phyloP scores from a whole-genome alignment of 23 red algal species.

The Pyropia yezoensis region DNA sequence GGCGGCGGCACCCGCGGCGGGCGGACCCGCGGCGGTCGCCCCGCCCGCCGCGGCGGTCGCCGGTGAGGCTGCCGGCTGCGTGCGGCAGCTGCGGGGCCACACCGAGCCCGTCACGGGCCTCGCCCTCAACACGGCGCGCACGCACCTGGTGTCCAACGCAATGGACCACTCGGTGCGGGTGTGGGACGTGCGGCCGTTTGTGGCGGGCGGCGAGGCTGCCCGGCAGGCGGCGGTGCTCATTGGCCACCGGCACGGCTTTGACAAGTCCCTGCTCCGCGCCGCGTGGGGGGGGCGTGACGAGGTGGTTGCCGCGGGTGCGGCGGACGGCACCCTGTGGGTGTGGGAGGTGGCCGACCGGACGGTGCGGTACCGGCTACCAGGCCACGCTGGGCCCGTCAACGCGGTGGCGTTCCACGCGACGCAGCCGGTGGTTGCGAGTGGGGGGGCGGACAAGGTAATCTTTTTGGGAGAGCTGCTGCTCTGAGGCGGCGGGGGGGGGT shows the following conservation, averaged over 20 bases:
- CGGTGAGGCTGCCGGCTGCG: too few species aligned
- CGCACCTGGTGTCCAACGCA: constrained; percentile 6
- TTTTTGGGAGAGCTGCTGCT: constrained; percentile 20
- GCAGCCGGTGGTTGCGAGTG: constrained; percentile 14
- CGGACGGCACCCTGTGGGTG: constrained; percentile 3
- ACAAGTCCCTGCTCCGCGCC: constrained; percentile 12
- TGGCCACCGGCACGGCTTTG: constrained; percentile 7
- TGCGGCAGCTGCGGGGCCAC: constrained; percentile 4
- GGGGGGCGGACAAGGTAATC: constrained; percentile 12
- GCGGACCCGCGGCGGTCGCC: too few species aligned
- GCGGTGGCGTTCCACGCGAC: constrained; percentile 8
- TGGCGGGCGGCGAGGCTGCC: constrained; percentile 8
- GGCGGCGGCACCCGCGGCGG: too few species aligned
- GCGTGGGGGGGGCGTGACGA: background rate
- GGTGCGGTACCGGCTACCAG: constrained; percentile 12
- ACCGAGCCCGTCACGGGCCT: constrained; percentile 13
- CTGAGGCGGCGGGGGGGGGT: background rate
- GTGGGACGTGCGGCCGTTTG: constrained; percentile 26
- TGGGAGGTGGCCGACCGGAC: constrained; percentile 18
- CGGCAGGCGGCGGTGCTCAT: constrained; percentile 1
- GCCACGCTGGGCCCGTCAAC: constrained; percentile 18
- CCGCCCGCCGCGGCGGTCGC: too few species aligned
- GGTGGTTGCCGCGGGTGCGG: constrained; percentile 7
- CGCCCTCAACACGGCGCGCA: background rate
- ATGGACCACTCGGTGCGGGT: constrained; percentile 19